phyloP scores from a whole-genome alignment of 495 filamentous ascomycete genomes.

The Xylaria bambusicola region DNA sequence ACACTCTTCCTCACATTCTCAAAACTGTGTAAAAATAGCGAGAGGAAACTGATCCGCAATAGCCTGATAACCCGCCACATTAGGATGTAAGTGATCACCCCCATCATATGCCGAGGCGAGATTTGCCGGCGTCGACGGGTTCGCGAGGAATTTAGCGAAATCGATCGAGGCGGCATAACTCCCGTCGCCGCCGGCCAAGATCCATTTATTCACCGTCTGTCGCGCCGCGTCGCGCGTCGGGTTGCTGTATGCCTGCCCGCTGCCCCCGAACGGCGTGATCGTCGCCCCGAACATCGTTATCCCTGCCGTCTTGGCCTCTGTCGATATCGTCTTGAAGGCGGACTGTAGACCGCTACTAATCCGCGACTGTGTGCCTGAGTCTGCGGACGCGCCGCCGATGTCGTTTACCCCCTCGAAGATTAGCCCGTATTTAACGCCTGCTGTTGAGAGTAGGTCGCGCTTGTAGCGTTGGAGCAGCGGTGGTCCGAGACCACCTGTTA shows the following conservation, averaged over 20 bases:
- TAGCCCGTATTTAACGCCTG: constrained; percentile 62
- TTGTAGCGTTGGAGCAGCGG: constrained; percentile 62
- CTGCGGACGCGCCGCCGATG: constrained; percentile 53
- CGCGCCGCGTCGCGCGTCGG: constrained; percentile 59
- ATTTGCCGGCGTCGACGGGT: constrained; percentile 46
- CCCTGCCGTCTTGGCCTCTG: constrained; percentile 56
- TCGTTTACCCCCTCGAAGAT: constrained; percentile 79
- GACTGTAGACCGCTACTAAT: constrained; percentile 55
- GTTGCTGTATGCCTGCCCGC: constrained; percentile 54
- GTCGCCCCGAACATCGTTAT: constrained; percentile 64
- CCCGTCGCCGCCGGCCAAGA: constrained; percentile 50
- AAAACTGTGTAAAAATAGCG: constrained; percentile 58
- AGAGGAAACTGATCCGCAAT: constrained; percentile 64
- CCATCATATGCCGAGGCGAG: constrained; percentile 58
- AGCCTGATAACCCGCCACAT: constrained; percentile 61
- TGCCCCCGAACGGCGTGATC: constrained; percentile 65
- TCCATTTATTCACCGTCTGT: constrained; percentile 64
- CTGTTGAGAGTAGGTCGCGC: constrained; percentile 61
- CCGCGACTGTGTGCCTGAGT: constrained; percentile 47
- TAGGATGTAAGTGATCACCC: constrained; percentile 73
- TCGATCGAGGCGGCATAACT: constrained; percentile 65
- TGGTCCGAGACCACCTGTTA: constrained; percentile 64
- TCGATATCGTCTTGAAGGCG: constrained; percentile 60
- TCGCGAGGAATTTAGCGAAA: constrained; percentile 60
- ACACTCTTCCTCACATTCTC: too few species aligned